Evolutionary conservation across 495 filamentous ascomycete genomes (phyloP).

Genomic region (Trichoderma reesei): DNA sequence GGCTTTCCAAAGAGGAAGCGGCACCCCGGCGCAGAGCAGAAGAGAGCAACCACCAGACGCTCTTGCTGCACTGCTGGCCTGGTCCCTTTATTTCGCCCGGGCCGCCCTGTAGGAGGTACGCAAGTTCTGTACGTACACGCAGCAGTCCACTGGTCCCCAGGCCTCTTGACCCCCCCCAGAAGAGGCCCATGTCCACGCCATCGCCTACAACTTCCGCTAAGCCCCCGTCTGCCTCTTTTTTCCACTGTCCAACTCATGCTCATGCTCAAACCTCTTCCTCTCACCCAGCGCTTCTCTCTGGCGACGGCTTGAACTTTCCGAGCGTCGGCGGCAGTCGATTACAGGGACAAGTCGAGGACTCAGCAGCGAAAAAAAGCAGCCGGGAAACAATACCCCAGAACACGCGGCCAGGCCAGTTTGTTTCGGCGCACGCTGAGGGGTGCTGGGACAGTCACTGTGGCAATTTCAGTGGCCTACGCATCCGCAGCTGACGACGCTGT

Average conservation of each 20-base stretch:
- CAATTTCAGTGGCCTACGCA: slow-evolving; percentile 8
- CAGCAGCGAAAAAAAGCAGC: background rate
- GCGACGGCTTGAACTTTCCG: background rate
- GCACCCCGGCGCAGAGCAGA: background rate
- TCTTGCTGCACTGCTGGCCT: background rate
- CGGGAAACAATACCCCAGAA: background rate
- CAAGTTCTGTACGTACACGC: background rate
- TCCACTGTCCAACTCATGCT: no score
- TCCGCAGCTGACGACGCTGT: slow-evolving; percentile 8
- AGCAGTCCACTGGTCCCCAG: no score
- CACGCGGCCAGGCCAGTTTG: background rate
- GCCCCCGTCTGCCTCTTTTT: slow-evolving; percentile 2
- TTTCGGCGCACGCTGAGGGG: slow-evolving; percentile 6
- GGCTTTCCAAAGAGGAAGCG: background rate
- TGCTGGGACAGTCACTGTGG: slow-evolving; percentile 5
- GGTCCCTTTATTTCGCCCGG: slow-evolving; percentile 5
- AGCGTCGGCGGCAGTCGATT: background rate
- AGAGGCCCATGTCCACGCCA: background rate
- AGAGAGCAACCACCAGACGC: no score
- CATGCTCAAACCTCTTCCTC: background rate
- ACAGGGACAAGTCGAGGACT: background rate
- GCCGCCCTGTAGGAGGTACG: background rate
- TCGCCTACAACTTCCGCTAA: background rate
- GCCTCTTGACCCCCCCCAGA: background rate
- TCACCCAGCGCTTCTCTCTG: background rate